A percentile compares a stretch with the other conserved stretches of the same genome.
phyloP scores from a whole-genome alignment of 345 rosid species.

The Euphorbia pulcherrima region DNA sequence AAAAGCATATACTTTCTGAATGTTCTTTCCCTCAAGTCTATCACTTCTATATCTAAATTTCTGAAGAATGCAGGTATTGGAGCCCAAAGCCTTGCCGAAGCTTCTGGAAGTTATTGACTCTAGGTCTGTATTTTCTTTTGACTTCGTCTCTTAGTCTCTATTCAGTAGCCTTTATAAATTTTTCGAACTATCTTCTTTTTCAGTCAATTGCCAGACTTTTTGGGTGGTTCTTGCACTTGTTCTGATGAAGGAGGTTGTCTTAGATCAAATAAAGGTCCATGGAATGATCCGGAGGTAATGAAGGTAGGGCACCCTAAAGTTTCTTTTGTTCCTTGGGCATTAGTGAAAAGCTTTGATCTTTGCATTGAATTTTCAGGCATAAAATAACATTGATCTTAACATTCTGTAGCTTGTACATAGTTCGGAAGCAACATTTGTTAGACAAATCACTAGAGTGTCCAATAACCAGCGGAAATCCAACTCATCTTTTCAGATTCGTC shows the following conservation, averaged over 20 bases:
- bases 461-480: constrained; percentile 40
- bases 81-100: constrained; percentile 62
- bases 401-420: constrained; percentile 57
- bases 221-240: constrained; percentile 92
- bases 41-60: constrained; percentile 13
- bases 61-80: constrained; percentile 63
- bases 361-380: constrained; percentile 10
- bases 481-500: constrained; percentile 44
- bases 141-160: not conserved
- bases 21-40: constrained; percentile 10
- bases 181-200: not conserved
- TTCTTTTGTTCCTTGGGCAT: not conserved
- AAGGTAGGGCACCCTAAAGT: constrained; percentile 49
- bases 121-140: constrained; percentile 45
- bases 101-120: constrained; percentile 75
- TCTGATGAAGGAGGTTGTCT: constrained; percentile 81
- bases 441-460: constrained; percentile 56
- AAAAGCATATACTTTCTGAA: constrained; percentile 16
- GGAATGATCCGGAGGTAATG: constrained; percentile 87
- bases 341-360: constrained; percentile 21
- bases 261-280: constrained; percentile 89
- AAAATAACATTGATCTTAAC: constrained; percentile 20
- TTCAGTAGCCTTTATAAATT: not conserved
- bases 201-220: constrained; percentile 94
- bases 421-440: constrained; percentile 51